phyloP scores from a whole-genome alignment of 306 rosid genomes.

The Chamaecrista fasciculata region DNA sequence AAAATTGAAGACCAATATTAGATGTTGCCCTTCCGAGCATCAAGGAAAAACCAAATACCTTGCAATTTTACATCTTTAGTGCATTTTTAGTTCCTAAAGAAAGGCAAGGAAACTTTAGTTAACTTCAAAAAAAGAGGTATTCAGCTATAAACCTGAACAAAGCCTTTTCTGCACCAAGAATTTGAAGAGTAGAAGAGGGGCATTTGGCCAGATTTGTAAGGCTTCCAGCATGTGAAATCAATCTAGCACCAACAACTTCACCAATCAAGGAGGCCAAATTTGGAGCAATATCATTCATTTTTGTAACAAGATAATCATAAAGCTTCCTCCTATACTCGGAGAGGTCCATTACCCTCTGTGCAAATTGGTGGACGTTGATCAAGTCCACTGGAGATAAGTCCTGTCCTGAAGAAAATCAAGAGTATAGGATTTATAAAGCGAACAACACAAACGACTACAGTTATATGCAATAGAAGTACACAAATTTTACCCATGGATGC shows the following conservation, averaged over 20 bases:
- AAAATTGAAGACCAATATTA: background rate
- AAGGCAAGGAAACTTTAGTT: background rate
- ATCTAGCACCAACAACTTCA: conserved; percentile 76
- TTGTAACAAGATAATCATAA: conserved; percentile 66
- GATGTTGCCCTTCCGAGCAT: background rate
- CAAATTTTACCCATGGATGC: conserved; percentile 73
- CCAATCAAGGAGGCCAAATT: conserved; percentile 80
- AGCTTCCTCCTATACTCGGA: conserved; percentile 72
- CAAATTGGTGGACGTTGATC: conserved; percentile 83
- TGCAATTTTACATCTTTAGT: background rate
- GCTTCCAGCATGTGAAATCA: conserved; percentile 80
- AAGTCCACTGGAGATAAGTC: conserved; percentile 74
- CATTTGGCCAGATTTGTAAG: conserved; percentile 78
- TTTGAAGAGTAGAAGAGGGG: conserved; percentile 77
- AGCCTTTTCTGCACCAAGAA: conserved; percentile 81
- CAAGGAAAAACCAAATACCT: background rate
- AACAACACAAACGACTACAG: background rate
- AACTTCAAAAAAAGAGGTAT: background rate
- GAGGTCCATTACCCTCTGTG: conserved; percentile 77
- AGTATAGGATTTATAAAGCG: background rate
- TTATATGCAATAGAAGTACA: background rate
- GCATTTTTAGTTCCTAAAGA: background rate
- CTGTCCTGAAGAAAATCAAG: conserved; percentile 52
- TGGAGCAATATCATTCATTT: conserved; percentile 86
- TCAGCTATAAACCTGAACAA: conserved; percentile 55